Evolutionary conservation across 225 moss, liverwort and hornwort genomes (phyloP), one percentile per base, ranked within the genome.

Genomic region (Marchantia paleacea): DNA sequence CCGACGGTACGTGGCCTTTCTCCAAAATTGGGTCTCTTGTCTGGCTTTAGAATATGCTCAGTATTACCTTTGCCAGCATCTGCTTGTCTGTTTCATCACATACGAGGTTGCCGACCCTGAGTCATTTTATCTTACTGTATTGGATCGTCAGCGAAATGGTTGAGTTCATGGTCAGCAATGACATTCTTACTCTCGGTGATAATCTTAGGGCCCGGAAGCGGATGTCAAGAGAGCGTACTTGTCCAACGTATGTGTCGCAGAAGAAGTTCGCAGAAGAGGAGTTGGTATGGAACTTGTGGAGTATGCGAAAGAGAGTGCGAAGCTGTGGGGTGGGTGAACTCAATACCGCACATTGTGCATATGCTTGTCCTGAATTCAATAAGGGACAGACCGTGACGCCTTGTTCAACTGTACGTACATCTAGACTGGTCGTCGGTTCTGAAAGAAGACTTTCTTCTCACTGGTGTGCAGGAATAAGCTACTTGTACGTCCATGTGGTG

Each of bases 231-330:
- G 89, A 79, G 89, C 84, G 51, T 89, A 89, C 72, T 66, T 89
- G 80, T 89, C 89, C 12, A 89, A 89, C 68, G 86, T 89, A 10
- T 89, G 89, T 73, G 86, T 86, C 47, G 89, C 89, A 10, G 69
- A 81, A 81, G 89, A 89, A 83, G 80, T 82, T 24, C 89, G 89
- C 10, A 78, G 86, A 73, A 72, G 79, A 77, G 89, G 89, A 47
- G 86, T 89, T 79, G 89, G 86, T 31, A 75, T 80, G 78, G 26
- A 73, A 8, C 84, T 89, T 14, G 71, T 89, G 70, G 78, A 82
- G 52, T 63, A 82, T 52, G 86, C 80, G 8, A 84, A 83, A 72
- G 81, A 79, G 73, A 81, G 53, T 25, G 82, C 81, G 31, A 83
- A 85, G 78, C 86, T 52, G 26, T 89, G 89, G 89, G 89, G 89